A percentile compares a stretch with the other conserved stretches of the same genome.
These are phyloP conservation scores for Botrytis byssoidea DNA, from an alignment of 2,329 filamentous ascomycete genomes.

Conservation along the genomic window DNA sequence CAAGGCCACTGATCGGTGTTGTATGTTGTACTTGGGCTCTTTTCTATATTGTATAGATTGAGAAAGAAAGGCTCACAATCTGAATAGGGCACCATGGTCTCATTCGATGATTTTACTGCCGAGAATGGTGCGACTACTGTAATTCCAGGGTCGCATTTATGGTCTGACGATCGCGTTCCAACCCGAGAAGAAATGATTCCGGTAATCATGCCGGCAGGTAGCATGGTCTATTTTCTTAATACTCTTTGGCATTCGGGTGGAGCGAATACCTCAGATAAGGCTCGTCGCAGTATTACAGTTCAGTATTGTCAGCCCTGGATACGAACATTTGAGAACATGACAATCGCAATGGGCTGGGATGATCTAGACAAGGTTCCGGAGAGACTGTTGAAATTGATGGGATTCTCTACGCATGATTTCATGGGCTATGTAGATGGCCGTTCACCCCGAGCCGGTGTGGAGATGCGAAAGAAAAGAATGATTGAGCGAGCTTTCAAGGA, in stretches of 20 bases:
- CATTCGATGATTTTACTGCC: constrained; percentile 37
- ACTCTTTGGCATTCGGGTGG: constrained; percentile 37
- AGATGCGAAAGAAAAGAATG: constrained; percentile 37
- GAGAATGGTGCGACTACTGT: constrained; percentile 37
- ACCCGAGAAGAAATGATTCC: constrained; percentile 33
- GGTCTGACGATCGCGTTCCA: constrained; percentile 36
- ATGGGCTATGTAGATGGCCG: constrained; percentile 38
- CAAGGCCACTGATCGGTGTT: constrained; percentile 36
- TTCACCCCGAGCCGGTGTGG: constrained; percentile 33
- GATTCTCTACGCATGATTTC: constrained; percentile 35
- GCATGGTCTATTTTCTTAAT: constrained; percentile 37
- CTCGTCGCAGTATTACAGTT: constrained; percentile 33
- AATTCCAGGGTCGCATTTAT: constrained; percentile 37
- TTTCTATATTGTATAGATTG: background rate
- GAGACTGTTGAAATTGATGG: constrained; percentile 32
- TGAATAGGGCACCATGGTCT: constrained; percentile 36
- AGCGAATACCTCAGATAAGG: constrained; percentile 30
- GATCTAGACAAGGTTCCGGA: constrained; percentile 35
- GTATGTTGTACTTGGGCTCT: constrained; percentile 21
- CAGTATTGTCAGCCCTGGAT: constrained; percentile 42
- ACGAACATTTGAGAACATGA: constrained; percentile 42
- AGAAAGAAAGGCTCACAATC: constrained; percentile 13
- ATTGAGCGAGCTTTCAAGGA: constrained; percentile 33
- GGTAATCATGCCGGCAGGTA: constrained; percentile 37
- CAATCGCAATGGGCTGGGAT: constrained; percentile 40